Conservation (phyloP, 2,329 filamentous ascomycete species). For the Ophiostoma triangulosporum region DNA sequence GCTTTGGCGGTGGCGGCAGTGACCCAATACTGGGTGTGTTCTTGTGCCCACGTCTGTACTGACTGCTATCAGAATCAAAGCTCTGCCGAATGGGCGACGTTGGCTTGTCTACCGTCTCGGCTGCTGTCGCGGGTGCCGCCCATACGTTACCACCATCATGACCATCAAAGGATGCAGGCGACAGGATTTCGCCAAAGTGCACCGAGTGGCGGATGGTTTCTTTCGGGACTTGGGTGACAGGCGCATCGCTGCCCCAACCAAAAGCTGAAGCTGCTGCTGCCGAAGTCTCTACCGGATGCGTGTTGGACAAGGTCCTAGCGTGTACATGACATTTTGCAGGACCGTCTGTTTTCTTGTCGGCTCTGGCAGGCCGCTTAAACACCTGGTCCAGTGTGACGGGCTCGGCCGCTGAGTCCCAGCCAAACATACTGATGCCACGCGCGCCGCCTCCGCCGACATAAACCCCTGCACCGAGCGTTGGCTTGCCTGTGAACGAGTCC, state of each 20-base stretch:
- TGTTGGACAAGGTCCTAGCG: background rate
- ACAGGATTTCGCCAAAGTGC: background rate
- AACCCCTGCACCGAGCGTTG: constrained; percentile 24
- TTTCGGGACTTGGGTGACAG: background rate
- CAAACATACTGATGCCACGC: constrained; percentile 38
- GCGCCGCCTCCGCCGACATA: constrained; percentile 20
- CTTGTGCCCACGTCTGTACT: background rate
- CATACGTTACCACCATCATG: background rate
- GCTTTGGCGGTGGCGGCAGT: background rate
- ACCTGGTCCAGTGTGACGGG: constrained; percentile 35
- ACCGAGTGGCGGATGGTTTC: constrained; percentile 1
- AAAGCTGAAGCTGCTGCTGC: background rate
- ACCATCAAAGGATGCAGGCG: background rate
- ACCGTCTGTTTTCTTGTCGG: background rate
- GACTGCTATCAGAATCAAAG: too few species aligned
- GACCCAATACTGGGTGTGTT: background rate
- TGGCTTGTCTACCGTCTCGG: background rate
- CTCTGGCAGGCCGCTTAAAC: constrained; percentile 19
- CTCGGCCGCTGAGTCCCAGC: constrained; percentile 43
- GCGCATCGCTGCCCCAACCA: constrained; percentile 1
- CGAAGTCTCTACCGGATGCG: background rate
- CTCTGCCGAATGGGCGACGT: background rate
- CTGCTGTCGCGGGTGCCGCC: background rate
- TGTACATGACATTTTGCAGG: background rate
- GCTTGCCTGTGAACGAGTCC: constrained; percentile 41